Evolutionary conservation across 495 filamentous ascomycete species (phyloP).

Genomic region (Aspergillus biplanus): DNA sequence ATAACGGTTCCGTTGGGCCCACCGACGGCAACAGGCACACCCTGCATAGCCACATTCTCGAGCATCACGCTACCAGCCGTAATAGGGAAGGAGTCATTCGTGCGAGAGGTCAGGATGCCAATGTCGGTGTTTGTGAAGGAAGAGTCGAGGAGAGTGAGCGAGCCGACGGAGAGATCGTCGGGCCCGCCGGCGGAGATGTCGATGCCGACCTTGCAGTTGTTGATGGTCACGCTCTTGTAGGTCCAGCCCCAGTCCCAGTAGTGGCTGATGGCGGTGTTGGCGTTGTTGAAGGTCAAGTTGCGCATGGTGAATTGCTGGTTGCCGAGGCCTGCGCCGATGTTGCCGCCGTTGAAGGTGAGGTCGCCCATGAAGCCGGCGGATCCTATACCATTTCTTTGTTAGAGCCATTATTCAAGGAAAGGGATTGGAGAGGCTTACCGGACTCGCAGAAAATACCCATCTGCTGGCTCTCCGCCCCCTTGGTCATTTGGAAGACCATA

Average conservation of each 20-base stretch:
- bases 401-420: not conserved
- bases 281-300: constrained; percentile 68
- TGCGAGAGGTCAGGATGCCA: not conserved
- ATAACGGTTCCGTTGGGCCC: constrained; percentile 56
- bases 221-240: constrained; percentile 51
- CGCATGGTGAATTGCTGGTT: constrained; percentile 85
- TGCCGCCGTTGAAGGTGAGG: constrained; percentile 72
- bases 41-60: constrained; percentile 70
- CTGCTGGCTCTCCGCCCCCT: constrained; percentile 60
- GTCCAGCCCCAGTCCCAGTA: constrained; percentile 65
- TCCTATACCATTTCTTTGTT: constrained; percentile 36
- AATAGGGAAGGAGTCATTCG: not conserved
- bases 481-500: constrained; percentile 71
- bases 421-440: constrained; percentile 45
- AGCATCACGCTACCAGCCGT: constrained; percentile 54
- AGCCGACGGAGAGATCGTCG: constrained; percentile 42
- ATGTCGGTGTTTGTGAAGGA: not conserved
- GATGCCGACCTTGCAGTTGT: constrained; percentile 58
- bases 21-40: constrained; percentile 64
- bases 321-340: constrained; percentile 64
- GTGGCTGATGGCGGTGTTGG: constrained; percentile 62
- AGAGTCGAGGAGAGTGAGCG: constrained; percentile 58
- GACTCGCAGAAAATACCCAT: constrained; percentile 77
- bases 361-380: constrained; percentile 72
- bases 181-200: constrained; percentile 43